A percentile compares a stretch with the other conserved stretches of the same genome.
phyloP scores from a whole-genome alignment of 179 eudicot genomes.

The Corrigiola litoralis region DNA sequence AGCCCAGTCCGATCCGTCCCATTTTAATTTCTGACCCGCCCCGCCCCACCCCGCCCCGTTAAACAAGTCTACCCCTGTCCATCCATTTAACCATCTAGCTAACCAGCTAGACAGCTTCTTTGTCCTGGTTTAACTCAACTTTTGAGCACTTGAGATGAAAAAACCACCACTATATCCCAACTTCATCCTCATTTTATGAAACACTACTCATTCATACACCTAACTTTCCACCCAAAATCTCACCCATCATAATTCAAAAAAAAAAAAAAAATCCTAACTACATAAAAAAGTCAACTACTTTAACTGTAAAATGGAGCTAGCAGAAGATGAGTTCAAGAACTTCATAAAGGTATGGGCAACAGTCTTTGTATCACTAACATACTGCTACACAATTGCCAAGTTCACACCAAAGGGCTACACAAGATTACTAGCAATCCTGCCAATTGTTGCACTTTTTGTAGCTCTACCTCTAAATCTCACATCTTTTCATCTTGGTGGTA shows the following conservation, averaged over 20 bases:
- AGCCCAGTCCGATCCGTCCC: no score
- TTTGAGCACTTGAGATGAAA: no score
- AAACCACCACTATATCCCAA: no score
- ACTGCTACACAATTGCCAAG: constrained; percentile 30
- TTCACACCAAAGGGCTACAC: constrained; percentile 19
- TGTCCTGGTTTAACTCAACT: no score
- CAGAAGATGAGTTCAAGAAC: constrained; percentile 42
- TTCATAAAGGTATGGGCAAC: constrained; percentile 42
- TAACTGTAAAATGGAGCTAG: constrained; percentile 19
- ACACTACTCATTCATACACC: no score
- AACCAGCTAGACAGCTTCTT: no score
- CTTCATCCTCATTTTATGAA: no score
- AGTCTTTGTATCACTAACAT: constrained; percentile 24
- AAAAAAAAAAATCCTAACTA: not conserved
- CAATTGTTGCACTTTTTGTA: constrained; percentile 37
- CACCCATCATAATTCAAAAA: constrained; percentile 26
- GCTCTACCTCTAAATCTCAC: constrained; percentile 42
- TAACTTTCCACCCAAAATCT: no score
- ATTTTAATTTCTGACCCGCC: no score
- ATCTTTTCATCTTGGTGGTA: constrained; percentile 34
- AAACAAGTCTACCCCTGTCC: no score
- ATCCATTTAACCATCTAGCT: no score
- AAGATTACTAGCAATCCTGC: constrained; percentile 37
- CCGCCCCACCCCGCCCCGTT: no score
- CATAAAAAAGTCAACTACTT: not conserved